Conservation (phyloP, 257 asterid genomes). For the Knoxia roxburghii region DNA sequence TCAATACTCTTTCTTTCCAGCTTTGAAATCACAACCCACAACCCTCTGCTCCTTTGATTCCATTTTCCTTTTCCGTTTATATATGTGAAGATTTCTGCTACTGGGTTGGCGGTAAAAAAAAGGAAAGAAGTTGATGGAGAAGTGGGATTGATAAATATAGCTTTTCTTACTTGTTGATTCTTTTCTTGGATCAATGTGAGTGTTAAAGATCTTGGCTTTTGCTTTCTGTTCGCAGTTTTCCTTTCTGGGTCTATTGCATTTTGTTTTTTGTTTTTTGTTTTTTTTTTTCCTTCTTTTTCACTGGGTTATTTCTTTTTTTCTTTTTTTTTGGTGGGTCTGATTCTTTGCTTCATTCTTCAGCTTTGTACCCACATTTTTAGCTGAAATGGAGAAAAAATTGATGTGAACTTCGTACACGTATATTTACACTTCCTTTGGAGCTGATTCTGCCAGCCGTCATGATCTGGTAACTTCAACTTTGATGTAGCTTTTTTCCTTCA, state of each 20-base stretch:
- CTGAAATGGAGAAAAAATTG: not conserved
- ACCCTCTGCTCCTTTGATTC: not conserved
- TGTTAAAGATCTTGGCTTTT: constrained; percentile 35
- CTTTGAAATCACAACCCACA: not conserved
- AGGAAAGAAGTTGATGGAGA: constrained; percentile 1
- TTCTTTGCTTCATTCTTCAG: constrained; percentile 22
- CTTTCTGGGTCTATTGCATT: constrained; percentile 2
- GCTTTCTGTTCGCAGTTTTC: constrained; percentile 8
- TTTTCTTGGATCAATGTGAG: constrained; percentile 37
- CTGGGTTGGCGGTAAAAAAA: not conserved
- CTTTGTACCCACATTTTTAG: constrained; percentile 4
- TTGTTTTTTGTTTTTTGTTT: not conserved
- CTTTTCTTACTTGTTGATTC: constrained; percentile 22
- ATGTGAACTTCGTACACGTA: not conserved
- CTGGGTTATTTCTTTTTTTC: constrained; percentile 7
- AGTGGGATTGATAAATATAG: not conserved
- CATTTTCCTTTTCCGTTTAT: not conserved
- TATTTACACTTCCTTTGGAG: not conserved
- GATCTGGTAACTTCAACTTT: not conserved
- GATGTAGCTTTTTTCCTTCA: not conserved
- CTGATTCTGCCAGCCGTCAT: not conserved
- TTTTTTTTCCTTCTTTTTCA: not conserved
- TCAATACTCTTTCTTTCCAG: not conserved
- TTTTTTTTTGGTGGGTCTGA: not conserved
- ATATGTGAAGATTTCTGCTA: constrained; percentile 3